These are phyloP conservation scores for Candolleomyces efflorescens DNA, from an alignment of 768 basidiomycete species.

Conservation along the genomic window DNA sequence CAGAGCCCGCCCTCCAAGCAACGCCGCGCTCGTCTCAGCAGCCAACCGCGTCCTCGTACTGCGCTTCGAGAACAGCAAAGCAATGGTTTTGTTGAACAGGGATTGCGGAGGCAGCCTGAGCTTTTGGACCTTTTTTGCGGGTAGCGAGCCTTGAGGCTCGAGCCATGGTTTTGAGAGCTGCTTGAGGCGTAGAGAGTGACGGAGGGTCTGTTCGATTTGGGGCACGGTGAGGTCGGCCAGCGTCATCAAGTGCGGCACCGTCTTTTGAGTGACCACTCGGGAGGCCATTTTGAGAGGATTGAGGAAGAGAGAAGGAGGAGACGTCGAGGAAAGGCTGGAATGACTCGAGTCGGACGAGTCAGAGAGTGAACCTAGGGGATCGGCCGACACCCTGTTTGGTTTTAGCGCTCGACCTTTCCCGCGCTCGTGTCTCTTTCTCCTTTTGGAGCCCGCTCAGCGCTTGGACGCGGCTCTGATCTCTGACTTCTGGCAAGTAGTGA, in stretches of 20 bases:
- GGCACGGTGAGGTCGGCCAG: constrained; percentile 80
- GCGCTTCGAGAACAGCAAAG: constrained; percentile 88
- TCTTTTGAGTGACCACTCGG: background rate
- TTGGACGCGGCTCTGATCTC: too few species aligned
- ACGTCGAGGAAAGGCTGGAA: too few species aligned
- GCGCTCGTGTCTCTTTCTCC: too few species aligned
- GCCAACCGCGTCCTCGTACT: constrained; percentile 89
- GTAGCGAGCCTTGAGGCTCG: constrained; percentile 41
- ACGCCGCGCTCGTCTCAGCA: constrained; percentile 73
- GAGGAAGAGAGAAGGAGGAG: too few species aligned
- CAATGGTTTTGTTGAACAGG: constrained; percentile 79
- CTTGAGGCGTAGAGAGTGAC: constrained; percentile 64
- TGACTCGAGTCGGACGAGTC: too few species aligned
- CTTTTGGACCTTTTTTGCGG: constrained; percentile 25
- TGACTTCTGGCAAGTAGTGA: too few species aligned
- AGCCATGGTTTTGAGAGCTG: constrained; percentile 64
- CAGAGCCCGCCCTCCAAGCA: constrained; percentile 85
- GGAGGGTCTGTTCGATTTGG: constrained; percentile 66
- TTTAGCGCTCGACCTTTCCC: too few species aligned
- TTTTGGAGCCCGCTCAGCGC: too few species aligned
- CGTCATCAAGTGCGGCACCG: constrained; percentile 74
- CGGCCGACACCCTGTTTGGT: too few species aligned
- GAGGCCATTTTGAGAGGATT: too few species aligned
- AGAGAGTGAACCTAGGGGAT: too few species aligned
- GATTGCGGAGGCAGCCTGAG: constrained; percentile 68